Percentiles rank a stretch among this genome's conserved stretches.
Conservation (phyloP, 345 rosid species). For the Cardamine resedifolia region DNA sequence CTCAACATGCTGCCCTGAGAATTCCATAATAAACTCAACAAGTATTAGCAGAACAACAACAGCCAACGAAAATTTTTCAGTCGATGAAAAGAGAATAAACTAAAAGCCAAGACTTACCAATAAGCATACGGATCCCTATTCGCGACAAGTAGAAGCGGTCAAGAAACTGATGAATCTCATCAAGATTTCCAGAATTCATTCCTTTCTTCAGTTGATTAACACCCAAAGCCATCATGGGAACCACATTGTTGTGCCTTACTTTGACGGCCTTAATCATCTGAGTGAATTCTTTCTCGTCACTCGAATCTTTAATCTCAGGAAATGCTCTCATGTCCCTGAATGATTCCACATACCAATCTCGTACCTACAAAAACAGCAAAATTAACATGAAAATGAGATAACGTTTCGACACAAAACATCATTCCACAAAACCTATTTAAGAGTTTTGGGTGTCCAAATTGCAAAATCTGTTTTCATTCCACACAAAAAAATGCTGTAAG, state of each 20-base stretch:
- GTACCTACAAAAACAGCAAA: constrained; percentile 56
- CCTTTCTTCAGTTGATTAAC: constrained; percentile 94
- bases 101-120: constrained; percentile 45
- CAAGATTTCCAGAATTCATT: constrained; percentile 53
- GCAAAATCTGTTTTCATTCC: constrained; percentile 19
- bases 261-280: constrained; percentile 94
- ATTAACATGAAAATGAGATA: not conserved
- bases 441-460: not conserved
- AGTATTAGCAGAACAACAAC: not conserved
- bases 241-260: constrained; percentile 97
- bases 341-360: constrained; percentile 99
- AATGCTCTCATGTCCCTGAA: constrained; percentile 86
- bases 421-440: not conserved
- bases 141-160: constrained; percentile 96
- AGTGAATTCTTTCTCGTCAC: constrained; percentile 78
- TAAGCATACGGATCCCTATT: constrained; percentile 92
- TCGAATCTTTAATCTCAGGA: constrained; percentile 71
- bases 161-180: constrained; percentile 88
- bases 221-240: constrained; percentile 95
- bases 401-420: not conserved
- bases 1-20: constrained; percentile 97
- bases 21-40: constrained; percentile 14
- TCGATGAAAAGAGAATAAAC: not conserved
- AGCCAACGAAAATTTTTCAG: not conserved
- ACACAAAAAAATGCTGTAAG: not conserved